Percentiles rank a stretch among this genome's conserved stretches.
These are phyloP conservation scores for Diaporthe eres DNA, from an alignment of 2,329 filamentous ascomycete genomes.

Conservation along the genomic window DNA sequence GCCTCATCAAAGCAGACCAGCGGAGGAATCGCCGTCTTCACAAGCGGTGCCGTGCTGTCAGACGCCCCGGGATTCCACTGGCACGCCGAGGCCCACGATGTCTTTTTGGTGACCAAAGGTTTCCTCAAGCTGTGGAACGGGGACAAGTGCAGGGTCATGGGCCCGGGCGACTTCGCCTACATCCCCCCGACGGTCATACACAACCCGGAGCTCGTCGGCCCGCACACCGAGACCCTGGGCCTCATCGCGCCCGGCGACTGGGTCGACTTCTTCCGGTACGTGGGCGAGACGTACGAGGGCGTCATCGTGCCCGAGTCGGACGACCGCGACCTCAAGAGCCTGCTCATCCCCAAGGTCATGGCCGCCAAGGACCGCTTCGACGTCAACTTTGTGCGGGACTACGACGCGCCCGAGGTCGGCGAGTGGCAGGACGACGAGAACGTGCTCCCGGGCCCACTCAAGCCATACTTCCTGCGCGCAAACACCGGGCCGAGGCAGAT, in stretches of 20 bases:
- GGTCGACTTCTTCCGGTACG: slow-evolving; percentile 73
- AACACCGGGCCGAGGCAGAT: slow-evolving; percentile 64
- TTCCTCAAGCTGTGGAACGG: slow-evolving; percentile 70
- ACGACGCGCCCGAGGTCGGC: slow-evolving; percentile 58
- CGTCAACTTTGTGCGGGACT: slow-evolving; percentile 65
- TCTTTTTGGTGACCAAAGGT: slow-evolving; percentile 70
- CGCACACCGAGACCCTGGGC: slow-evolving; percentile 67
- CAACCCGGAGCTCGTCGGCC: slow-evolving; percentile 67
- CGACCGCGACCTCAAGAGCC: slow-evolving; percentile 62
- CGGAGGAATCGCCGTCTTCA: slow-evolving; percentile 65
- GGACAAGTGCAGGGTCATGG: slow-evolving; percentile 67
- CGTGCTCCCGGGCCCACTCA: slow-evolving; percentile 52
- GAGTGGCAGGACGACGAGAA: slow-evolving; percentile 60
- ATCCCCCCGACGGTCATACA: slow-evolving; percentile 69
- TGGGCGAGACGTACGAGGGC: slow-evolving; percentile 66
- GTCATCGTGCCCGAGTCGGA: slow-evolving; percentile 66
- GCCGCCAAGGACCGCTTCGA: slow-evolving; percentile 69
- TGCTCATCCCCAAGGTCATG: slow-evolving; percentile 69
- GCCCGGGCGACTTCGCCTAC: slow-evolving; percentile 70
- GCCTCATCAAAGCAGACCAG: slow-evolving; percentile 66
- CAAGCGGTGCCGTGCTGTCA: slow-evolving; percentile 61
- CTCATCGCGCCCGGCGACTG: slow-evolving; percentile 71
- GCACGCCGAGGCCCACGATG: slow-evolving; percentile 69
- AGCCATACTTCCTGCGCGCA: slow-evolving; percentile 65
- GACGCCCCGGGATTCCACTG: slow-evolving; percentile 68